phyloP scores from a whole-genome alignment of 1,284 basidiomycete genomes.

The Thecaphora frezii region DNA sequence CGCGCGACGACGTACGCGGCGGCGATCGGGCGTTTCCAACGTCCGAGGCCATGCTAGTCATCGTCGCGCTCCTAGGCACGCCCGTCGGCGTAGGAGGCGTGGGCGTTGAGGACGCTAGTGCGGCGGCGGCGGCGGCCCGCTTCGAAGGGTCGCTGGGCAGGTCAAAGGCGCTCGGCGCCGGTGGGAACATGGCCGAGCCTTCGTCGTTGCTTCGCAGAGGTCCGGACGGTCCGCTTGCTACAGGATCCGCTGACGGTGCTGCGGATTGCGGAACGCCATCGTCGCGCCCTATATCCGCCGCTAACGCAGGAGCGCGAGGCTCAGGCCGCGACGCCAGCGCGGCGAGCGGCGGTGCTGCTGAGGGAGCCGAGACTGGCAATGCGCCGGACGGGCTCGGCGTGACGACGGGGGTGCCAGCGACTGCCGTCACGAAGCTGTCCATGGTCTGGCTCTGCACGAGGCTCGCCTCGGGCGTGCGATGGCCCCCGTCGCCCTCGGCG shows the following conservation, averaged over 20 bases:
- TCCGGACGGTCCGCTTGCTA: not conserved
- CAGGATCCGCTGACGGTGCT: no score
- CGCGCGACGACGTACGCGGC: constrained; percentile 28
- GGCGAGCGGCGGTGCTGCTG: no score
- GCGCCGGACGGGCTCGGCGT: not conserved
- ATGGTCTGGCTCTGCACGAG: not conserved
- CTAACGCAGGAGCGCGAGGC: no score
- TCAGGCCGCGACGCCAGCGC: no score
- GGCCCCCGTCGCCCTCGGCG: no score
- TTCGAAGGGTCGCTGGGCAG: constrained; percentile 37
- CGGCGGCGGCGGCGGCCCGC: constrained; percentile 15
- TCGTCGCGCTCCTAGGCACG: constrained; percentile 5
- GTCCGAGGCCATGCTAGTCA: constrained; percentile 4
- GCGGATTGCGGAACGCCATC: not conserved
- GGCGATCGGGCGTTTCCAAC: constrained; percentile 29
- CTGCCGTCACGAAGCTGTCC: not conserved
- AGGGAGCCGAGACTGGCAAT: no score
- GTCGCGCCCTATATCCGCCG: no score
- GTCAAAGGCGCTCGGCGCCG: constrained; percentile 34
- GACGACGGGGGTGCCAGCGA: not conserved
- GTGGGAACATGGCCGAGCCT: constrained; percentile 11
- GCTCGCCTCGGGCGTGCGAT: not conserved
- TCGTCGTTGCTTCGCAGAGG: not conserved
- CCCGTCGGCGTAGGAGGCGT: constrained; percentile 24
- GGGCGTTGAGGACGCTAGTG: constrained; percentile 3